phyloP scores from a whole-genome alignment of 2,329 filamentous ascomycete species.

The Zarea fungicola region DNA sequence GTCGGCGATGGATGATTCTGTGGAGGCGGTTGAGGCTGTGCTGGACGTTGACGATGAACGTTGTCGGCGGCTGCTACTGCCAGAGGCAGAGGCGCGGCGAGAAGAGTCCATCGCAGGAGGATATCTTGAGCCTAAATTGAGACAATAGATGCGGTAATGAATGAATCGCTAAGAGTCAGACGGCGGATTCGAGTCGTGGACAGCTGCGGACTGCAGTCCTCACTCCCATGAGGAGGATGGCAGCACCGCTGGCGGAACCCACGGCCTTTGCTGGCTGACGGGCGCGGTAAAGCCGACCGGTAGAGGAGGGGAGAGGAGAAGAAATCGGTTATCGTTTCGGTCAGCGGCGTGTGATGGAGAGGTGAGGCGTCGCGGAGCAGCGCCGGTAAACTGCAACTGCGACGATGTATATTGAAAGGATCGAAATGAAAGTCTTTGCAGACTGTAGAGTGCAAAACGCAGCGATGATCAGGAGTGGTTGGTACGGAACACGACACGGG shows the following conservation, averaged over 20 bases:
- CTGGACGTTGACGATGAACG: slow-evolving; percentile 7
- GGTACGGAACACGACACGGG: slow-evolving; percentile 11
- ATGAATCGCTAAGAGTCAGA: background rate
- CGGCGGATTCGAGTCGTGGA: background rate
- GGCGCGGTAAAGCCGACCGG: slow-evolving; percentile 8
- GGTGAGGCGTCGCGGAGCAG: background rate
- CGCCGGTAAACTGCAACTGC: background rate
- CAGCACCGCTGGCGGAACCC: slow-evolving; percentile 10
- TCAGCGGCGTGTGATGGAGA: too few relatives aligned
- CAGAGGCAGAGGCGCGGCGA: slow-evolving; percentile 1
- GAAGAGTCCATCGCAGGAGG: slow-evolving; percentile 10
- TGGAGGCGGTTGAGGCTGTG: slow-evolving; percentile 5
- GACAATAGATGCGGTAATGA: too few relatives aligned
- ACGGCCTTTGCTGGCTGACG: slow-evolving; percentile 10
- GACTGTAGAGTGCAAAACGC: background rate
- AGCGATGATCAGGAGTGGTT: slow-evolving; percentile 13
- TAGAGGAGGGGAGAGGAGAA: background rate
- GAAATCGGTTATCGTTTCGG: background rate
- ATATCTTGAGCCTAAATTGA: too few relatives aligned
- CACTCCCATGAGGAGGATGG: slow-evolving; percentile 3
- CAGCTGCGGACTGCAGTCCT: slow-evolving; percentile 9
- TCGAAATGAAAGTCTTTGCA: slow-evolving; percentile 3
- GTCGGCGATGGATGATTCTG: slow-evolving; percentile 28
- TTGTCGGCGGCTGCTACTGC: slow-evolving; percentile 8
- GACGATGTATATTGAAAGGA: too few relatives aligned